Evolutionary conservation across 441 rosid genomes (phyloP), one percentile per base, ranked within the genome.

Genomic region (Brassica hybrid): DNA sequence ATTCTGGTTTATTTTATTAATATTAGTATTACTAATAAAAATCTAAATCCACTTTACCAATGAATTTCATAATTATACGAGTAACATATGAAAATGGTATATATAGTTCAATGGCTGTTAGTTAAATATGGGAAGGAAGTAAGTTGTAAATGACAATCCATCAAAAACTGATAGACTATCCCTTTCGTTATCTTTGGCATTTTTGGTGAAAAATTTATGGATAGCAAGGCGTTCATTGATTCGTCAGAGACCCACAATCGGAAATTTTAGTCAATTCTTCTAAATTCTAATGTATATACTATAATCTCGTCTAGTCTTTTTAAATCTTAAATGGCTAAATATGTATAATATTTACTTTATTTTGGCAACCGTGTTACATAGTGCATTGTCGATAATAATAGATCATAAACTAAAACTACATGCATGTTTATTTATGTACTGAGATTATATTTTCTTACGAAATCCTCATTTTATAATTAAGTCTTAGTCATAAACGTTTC

Each of bases 131-230:
- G 52, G 18, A 8, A 61, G 62, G 17, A 64, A 61, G 21, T 61
- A 60, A 23, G 38, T 19, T 52, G 57, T 76, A 50, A 32, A 56
- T 69, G 16, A 38, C 32, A 41, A 36, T 69, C 30, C 4, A 21
- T 65, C 56, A 63, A 63, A 63, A 36, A 76, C 21, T 62, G 79
- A n/a, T 63, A 36, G 79, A 63, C 45, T 17, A 54, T 69, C 70
- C 0, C 19, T 63, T 69, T 76, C 70, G 71, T 69, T 52, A 76
- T 69, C 58, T 69, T 23, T 62, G 43, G 34, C 63, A 38, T 62
- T 69, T 50, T 76, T 52, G 58, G 36, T 41, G 43, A 21, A 62
- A 62, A 52, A 36, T 14, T 69, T 50, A 62, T 62, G 45, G 21
- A 50, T 34, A 21, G 21, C 21, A 69, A 50, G 21, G 14, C 18